These are phyloP conservation scores for Ustilaginoidea virens DNA, from an alignment of 2,329 filamentous ascomycete species.

Conservation along the genomic window DNA sequence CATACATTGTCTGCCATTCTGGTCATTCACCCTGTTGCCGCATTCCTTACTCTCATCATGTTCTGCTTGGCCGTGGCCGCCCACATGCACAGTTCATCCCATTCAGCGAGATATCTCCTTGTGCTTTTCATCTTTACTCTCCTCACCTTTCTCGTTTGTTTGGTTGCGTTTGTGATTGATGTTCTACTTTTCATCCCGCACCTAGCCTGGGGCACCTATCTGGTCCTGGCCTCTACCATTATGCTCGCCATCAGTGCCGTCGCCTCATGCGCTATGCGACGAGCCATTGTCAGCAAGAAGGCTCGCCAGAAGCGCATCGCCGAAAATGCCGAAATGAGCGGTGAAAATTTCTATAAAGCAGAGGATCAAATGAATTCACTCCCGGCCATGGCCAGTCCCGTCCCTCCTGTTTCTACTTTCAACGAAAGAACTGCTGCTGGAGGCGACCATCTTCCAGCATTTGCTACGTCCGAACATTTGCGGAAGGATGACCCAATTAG, in stretches of 20 bases:
- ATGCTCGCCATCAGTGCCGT: slow-evolving; percentile 69
- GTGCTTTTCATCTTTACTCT: slow-evolving; percentile 74
- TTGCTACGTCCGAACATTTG: slow-evolving; percentile 54
- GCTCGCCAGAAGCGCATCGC: slow-evolving; percentile 84
- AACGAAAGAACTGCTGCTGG: slow-evolving; percentile 36
- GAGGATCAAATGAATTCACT: slow-evolving; percentile 39
- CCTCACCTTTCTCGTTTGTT: slow-evolving; percentile 65
- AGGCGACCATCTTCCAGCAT: slow-evolving; percentile 33
- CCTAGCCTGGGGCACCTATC: slow-evolving; percentile 84
- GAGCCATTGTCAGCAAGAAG: slow-evolving; percentile 80
- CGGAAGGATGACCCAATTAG: slow-evolving; percentile 44
- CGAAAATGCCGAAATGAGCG: slow-evolving; percentile 94
- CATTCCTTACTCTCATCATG: slow-evolving; percentile 72
- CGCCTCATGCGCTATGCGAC: slow-evolving; percentile 86
- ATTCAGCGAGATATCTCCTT: slow-evolving; percentile 80
- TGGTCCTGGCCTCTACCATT: slow-evolving; percentile 80
- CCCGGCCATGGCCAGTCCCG: slow-evolving; percentile 29
- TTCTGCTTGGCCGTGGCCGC: slow-evolving; percentile 64
- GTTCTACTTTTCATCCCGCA: slow-evolving; percentile 90
- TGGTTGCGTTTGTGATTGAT: slow-evolving; percentile 84
- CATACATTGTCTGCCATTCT: slow-evolving; percentile 70
- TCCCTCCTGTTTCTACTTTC: slow-evolving; percentile 42
- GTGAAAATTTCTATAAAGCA: slow-evolving; percentile 75
- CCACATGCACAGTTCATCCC: slow-evolving; percentile 75
- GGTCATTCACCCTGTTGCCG: slow-evolving; percentile 84